These are phyloP conservation scores for Lunularia cruciata DNA, from an alignment of 225 moss, liverwort and hornwort genomes.

Conservation along the genomic window DNA sequence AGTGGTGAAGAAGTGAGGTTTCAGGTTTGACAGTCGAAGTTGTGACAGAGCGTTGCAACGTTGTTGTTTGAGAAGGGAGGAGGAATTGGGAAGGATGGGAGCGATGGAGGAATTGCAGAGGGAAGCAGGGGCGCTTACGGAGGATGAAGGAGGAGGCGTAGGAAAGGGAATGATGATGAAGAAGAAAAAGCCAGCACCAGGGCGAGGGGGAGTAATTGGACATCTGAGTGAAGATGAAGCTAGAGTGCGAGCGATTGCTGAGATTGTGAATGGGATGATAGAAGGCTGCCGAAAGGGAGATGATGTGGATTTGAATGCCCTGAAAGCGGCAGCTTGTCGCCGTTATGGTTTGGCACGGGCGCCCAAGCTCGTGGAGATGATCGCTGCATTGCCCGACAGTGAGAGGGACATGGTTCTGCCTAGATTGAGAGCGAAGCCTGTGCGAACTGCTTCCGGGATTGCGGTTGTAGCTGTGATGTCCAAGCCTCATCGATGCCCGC, in stretches of 20 bases:
- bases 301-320: constrained; percentile 85
- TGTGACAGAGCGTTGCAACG: too few relatives aligned
- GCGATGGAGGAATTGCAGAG: constrained; percentile 37
- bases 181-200: constrained; percentile 75
- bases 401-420: constrained; percentile 94
- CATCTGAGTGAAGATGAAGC: constrained; percentile 89
- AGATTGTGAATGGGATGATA: constrained; percentile 90
- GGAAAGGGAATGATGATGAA: constrained; percentile 30
- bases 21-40: too few relatives aligned
- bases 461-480: constrained; percentile 99
- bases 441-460: constrained; percentile 95
- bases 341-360: constrained; percentile 89
- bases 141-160: constrained; percentile 29
- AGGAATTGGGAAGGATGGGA: constrained; percentile 29
- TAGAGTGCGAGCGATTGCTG: constrained; percentile 93
- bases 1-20: too few relatives aligned
- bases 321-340: constrained; percentile 85
- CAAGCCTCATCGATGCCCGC: constrained; percentile 98
- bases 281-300: constrained; percentile 86
- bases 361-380: constrained; percentile 99
- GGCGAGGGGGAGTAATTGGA: constrained; percentile 65
- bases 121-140: constrained; percentile 42
- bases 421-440: constrained; percentile 87
- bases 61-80: background rate
- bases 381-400: constrained; percentile 90